Conservation (phyloP, 2,329 filamentous ascomycete genomes). For the Penicillium sp. region DNA sequence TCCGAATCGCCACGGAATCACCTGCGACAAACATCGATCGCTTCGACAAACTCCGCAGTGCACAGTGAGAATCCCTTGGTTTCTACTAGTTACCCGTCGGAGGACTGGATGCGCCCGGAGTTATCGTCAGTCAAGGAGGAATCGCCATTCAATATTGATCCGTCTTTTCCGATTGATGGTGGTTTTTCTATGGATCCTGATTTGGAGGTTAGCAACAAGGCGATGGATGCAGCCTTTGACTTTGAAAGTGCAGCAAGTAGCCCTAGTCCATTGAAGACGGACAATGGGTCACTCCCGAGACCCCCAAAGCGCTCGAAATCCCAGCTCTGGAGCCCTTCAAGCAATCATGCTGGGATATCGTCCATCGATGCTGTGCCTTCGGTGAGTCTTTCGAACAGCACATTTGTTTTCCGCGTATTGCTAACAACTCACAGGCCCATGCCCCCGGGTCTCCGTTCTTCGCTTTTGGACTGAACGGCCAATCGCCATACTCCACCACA, state of each 20-base stretch:
- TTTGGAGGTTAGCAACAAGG: slow-evolving; percentile 46
- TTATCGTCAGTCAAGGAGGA: slow-evolving; percentile 38
- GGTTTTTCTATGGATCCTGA: slow-evolving; percentile 35
- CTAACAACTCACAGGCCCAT: slow-evolving; percentile 21
- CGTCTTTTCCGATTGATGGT: slow-evolving; percentile 35
- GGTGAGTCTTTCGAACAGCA: slow-evolving; percentile 23
- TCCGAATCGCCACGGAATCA: slow-evolving; percentile 44
- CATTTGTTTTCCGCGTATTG: not conserved
- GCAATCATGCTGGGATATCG: slow-evolving; percentile 12
- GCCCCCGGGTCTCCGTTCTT: slow-evolving; percentile 32
- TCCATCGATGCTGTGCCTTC: slow-evolving; percentile 23
- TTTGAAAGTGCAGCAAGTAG: slow-evolving; percentile 50
- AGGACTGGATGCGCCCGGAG: slow-evolving; percentile 40
- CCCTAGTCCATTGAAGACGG: slow-evolving; percentile 41
- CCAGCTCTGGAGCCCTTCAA: slow-evolving; percentile 29
- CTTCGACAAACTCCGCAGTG: slow-evolving; percentile 40
- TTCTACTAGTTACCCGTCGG: slow-evolving; percentile 35
- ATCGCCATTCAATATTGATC: slow-evolving; percentile 40
- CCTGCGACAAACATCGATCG: slow-evolving; percentile 40
- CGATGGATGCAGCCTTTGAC: slow-evolving; percentile 49
- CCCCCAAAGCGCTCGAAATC: slow-evolving; percentile 24
- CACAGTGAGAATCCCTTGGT: slow-evolving; percentile 37
- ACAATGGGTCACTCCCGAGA: slow-evolving; percentile 24
- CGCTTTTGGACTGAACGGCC: slow-evolving; percentile 35
- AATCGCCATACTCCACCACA: slow-evolving; percentile 36